phyloP scores from a whole-genome alignment of 2,329 filamentous ascomycete genomes.

The Colletotrichum theobromicola region DNA sequence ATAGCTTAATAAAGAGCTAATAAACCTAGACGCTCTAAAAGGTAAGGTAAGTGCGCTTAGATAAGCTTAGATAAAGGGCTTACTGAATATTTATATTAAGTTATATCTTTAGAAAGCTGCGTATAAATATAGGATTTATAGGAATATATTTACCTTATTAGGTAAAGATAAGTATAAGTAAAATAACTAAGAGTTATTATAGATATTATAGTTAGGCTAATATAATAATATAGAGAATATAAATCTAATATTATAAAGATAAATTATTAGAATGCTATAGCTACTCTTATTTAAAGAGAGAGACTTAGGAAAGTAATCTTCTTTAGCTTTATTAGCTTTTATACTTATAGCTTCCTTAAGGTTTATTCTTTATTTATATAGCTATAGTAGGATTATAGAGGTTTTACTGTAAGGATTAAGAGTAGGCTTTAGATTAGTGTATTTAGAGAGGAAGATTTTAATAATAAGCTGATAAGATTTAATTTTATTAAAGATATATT shows the following conservation, averaged over 20 bases:
- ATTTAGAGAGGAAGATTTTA: neutral
- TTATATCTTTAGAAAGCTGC: neutral
- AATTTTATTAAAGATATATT: neutral
- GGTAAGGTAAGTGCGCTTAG: neutral
- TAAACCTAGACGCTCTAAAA: neutral
- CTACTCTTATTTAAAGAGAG: neutral
- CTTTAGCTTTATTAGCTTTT: neutral
- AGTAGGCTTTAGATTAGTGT: neutral
- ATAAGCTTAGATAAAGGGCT: neutral
- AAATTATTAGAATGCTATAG: neutral
- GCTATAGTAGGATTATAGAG: neutral
- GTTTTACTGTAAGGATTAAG: neutral
- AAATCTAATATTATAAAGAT: neutral
- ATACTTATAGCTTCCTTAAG: neutral
- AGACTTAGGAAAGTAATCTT: neutral
- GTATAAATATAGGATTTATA: neutral
- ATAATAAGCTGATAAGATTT: neutral
- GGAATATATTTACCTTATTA: neutral
- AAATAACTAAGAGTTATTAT: neutral
- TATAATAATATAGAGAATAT: neutral
- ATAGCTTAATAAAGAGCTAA: neutral
- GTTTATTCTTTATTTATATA: neutral
- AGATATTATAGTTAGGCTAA: neutral
- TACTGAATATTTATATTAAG: neutral
- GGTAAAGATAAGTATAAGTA: neutral